Evolutionary conservation across 768 basidiomycete genomes (phyloP), one percentile per base, ranked within the genome.

Genomic region (Pulveroboletus sp.): DNA sequence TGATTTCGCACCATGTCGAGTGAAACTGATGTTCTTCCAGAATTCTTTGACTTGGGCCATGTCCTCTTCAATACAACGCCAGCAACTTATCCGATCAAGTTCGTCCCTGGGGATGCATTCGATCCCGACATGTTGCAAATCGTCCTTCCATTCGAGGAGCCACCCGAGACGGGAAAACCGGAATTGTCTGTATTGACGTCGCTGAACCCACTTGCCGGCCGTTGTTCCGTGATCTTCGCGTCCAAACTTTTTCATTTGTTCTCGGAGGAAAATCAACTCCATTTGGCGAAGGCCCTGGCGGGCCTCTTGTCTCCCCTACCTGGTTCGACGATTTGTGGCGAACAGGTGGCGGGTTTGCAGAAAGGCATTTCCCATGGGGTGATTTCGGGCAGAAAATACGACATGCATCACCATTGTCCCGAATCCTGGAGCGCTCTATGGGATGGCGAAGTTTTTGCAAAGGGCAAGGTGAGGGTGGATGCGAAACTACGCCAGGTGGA

Each of bases 11-110:
- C 43, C 7, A 38, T 19, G 17, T 23, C 31, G 20, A 3, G 11
- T n/a, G n/a, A n/a, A n/a, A 22, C 12, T 29, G 27, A 29, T 12
- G 27, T 29, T 12, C 27, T 24, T 13, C 26, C 22, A 83, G 83
- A 63, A 4, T 85, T 79, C 52, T 81, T 79, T 76, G 69, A 77
- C 5, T 64, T 76, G 9, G 82, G 82, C 1, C 82, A 85, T 51
- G 73, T 76, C 17, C 68, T 86, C 13, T 86, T 85, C 70, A 76
- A 62, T 44, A 73, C 77, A 2, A 79, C 76, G 0, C 73, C 76
- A 0, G 71, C 73, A 24, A 69, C 75, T 0, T 83, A 80, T 62
- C 78, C 80, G 1, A 53, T 11, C 75, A 62, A 67, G 0, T 83
- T 85, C 58, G 47, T 86, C 20, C 60, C 71, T 3, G 84, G 83